Evolutionary conservation across 345 rosid species (phyloP), one percentile per base, ranked within the genome.

Genomic region (Trapa bicornis): DNA sequence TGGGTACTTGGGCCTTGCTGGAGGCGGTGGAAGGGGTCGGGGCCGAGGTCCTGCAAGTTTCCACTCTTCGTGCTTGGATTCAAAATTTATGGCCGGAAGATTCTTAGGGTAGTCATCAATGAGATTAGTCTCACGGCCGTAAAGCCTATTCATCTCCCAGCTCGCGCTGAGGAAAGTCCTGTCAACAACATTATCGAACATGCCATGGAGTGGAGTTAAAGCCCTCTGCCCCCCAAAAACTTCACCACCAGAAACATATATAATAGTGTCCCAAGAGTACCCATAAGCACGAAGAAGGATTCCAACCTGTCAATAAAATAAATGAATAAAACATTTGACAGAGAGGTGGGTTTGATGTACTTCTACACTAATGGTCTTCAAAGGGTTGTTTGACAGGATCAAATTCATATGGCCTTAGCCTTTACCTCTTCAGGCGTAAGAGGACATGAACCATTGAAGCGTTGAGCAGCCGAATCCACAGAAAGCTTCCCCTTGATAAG

Each of bases 11-110:
- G 96, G 92, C 65, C 89, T 82, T 43, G 97, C 86, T 0, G 96
- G 96, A 65, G 99, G 99, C n/a, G 97, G 99, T 6, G 96, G 96
- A 68, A 93, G 96, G 15, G 99, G 99, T 41, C 92, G 96, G 68
- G 99, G 99, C 15, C 92, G 87, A 66, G 92, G 96, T 54, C 87
- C 95, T 35, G 77, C 80, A 56, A 65, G 78, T 77, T 87, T 81
- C 89, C 88, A 86, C 7, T 82, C 82, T 62, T 79, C 84, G 10
- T 73, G 78, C 76, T 87, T 87, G 52, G 69, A 81, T 73, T 82
- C 94, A 73, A 78, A 80, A 71, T 80, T 80, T 48, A 74, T 63
- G 14, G 84, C 73, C 61, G 91, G 91, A 37, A 81, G 80, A 67
- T 83, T 65, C 76, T 62, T 82, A 37, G 68, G 75, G 56, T 81